A percentile compares a stretch with the other conserved stretches of the same genome.
Conservation (phyloP, 2,329 filamentous ascomycete species). For the Claviceps sp. region DNA sequence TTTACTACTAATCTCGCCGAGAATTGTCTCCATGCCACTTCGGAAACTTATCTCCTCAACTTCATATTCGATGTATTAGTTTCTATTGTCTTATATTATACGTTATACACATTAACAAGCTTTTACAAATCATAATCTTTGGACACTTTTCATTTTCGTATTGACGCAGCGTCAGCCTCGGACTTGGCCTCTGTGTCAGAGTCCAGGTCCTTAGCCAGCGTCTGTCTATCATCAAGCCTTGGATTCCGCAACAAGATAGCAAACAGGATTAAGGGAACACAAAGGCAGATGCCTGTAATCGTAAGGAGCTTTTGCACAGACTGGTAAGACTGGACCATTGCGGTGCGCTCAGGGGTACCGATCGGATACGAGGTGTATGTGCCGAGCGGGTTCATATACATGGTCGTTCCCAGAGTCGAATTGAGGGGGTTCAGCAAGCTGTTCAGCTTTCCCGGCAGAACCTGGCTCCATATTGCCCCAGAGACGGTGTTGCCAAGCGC, state of each 20-base stretch:
- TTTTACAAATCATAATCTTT: background rate
- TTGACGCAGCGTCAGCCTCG: background rate
- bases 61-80: background rate
- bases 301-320: constrained; percentile 32
- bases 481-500: constrained; percentile 45
- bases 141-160: background rate
- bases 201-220: constrained; percentile 21
- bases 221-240: constrained; percentile 31
- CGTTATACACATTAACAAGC: background rate
- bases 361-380: constrained; percentile 38
- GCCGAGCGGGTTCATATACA: constrained; percentile 43
- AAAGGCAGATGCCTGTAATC: constrained; percentile 35
- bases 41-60: background rate
- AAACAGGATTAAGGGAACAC: constrained; percentile 33
- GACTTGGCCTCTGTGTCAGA: constrained; percentile 6
- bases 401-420: constrained; percentile 36
- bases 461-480: constrained; percentile 46
- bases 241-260: constrained; percentile 30
- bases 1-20: too few species aligned
- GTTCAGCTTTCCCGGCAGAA: constrained; percentile 36
- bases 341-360: constrained; percentile 34
- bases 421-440: constrained; percentile 29
- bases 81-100: background rate
- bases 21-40: background rate
- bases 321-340: constrained; percentile 41